Base-by-base conservation (phyloP, 2,329 filamentous ascomycete species). In the Trematosphaeria pertusa region DNA sequence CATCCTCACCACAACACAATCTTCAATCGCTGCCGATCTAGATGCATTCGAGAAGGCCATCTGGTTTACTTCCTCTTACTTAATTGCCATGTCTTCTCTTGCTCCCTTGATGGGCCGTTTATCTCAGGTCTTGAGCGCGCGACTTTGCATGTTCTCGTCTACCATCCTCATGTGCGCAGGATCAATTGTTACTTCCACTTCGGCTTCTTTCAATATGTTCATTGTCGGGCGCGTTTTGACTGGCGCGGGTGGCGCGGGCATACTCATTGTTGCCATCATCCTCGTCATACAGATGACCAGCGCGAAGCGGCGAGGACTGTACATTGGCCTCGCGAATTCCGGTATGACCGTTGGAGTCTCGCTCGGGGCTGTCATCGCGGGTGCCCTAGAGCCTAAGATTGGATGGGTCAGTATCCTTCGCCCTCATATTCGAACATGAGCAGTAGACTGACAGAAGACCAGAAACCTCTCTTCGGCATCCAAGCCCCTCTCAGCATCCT, bases 21-120 rank as follows among this genome's bases (percentile, higher is more conserved):
- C 86, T 6, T 78, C 79, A 38, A 89, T 95, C 55, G 89, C 89
- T 2, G 81, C 80, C 6, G 89, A 93, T 55, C 77, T 95, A 2
- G 79, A 89, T 70, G 83, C 88, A 1, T 91, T 90, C 61, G 84
- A 86, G 45, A 76, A 84, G 44, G 85, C 85, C 26, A 88, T 84
- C 69, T 95, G 89, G 89, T 91, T 94, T 66, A 91, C 87, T 6
- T 89, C 87, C 22, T 79, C 87, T 2, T 95, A 90, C 65, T 78
- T 94, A 11, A 67, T 73, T 20, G 67, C 71, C 43, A 72, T 73
- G 67, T 72, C 69, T n/a, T 81, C 79, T 38, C 71, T 88, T 10
- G 82, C 86, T 0, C 89, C 90, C 0, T 70, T 95, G 2, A 80
- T 83, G 30, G 89, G 89, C 5, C 84, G 89, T 14, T 75, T 95